A percentile compares a stretch with the other conserved stretches of the same genome.
These are phyloP conservation scores for Didymella keratinophila DNA, from an alignment of 2,329 filamentous ascomycete species.

Conservation along the genomic window DNA sequence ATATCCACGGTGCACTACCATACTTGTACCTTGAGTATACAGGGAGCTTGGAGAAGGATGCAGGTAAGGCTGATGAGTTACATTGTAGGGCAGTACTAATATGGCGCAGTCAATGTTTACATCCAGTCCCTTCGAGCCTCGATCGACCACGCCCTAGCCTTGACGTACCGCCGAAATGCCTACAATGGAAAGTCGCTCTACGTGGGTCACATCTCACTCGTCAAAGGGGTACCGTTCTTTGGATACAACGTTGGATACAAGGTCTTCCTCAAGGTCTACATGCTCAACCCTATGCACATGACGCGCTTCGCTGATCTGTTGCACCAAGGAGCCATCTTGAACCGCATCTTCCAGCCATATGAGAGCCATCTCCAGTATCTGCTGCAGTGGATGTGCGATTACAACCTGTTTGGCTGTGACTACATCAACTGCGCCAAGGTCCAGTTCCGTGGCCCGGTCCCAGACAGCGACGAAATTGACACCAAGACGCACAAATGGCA, in stretches of 20 bases:
- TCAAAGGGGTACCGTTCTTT: conserved; percentile 95
- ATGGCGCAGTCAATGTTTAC: conserved; percentile 70
- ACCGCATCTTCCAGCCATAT: conserved; percentile 84
- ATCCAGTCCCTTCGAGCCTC: conserved; percentile 81
- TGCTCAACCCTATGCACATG: conserved; percentile 87
- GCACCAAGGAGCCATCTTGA: conserved; percentile 86
- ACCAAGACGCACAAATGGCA: conserved; percentile 78
- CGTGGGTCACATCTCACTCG: conserved; percentile 88
- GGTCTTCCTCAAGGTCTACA: conserved; percentile 92
- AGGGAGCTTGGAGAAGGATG: conserved; percentile 70
- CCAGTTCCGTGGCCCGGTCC: conserved; percentile 78
- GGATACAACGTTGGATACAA: conserved; percentile 93
- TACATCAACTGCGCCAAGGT: conserved; percentile 79
- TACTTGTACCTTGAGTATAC: conserved; percentile 93
- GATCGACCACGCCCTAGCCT: conserved; percentile 87
- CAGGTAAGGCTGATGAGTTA: conserved; percentile 62
- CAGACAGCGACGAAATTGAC: conserved; percentile 70
- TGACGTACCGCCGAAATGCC: conserved; percentile 81
- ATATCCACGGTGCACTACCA: conserved; percentile 94
- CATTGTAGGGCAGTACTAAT: conserved; percentile 21
- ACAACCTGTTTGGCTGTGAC: conserved; percentile 93
- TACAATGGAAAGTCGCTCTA: conserved; percentile 74
- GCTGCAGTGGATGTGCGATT: conserved; percentile 97
- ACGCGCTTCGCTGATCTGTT: conserved; percentile 87
- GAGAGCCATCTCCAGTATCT: conserved; percentile 93